Conservation (phyloP, 768 basidiomycete species). For the Podaxis sp. region DNA sequence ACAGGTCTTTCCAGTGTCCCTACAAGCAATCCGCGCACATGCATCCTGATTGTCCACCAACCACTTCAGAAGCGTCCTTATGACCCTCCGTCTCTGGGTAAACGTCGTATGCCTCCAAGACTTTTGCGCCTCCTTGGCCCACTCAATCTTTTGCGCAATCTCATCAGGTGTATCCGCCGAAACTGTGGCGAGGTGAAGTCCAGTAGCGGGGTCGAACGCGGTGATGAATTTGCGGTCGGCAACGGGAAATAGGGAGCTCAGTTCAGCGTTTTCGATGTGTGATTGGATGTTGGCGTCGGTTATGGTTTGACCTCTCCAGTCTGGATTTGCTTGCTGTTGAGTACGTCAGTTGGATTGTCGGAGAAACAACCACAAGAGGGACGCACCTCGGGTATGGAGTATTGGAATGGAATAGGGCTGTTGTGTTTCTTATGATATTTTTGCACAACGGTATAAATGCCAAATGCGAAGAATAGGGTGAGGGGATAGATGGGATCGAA, state of each 20-base stretch:
- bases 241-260: conserved; percentile 49
- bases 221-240: conserved; percentile 74
- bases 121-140: conserved; percentile 65
- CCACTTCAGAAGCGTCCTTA: conserved; percentile 90
- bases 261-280: conserved; percentile 54
- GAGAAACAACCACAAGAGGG: conserved; percentile 8
- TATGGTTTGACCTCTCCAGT: conserved; percentile 57
- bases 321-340: conserved; percentile 54
- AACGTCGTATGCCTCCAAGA: conserved; percentile 79
- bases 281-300: conserved; percentile 60
- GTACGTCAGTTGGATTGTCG: neutral
- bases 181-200: conserved; percentile 74
- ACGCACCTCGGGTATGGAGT: conserved; percentile 55
- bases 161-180: conserved; percentile 73
- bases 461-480: conserved; percentile 69
- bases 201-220: conserved; percentile 89
- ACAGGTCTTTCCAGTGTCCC: conserved; percentile 97
- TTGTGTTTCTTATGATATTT: conserved; percentile 76
- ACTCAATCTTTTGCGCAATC: conserved; percentile 70
- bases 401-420: conserved; percentile 69
- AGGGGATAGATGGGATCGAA: conserved; percentile 68
- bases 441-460: conserved; percentile 77
- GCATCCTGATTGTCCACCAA: conserved; percentile 86
- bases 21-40: conserved; percentile 84
- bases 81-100: conserved; percentile 74